These are phyloP conservation scores for Alternaria sp. DNA, from an alignment of 2,329 filamentous ascomycete genomes.

Conservation along the genomic window DNA sequence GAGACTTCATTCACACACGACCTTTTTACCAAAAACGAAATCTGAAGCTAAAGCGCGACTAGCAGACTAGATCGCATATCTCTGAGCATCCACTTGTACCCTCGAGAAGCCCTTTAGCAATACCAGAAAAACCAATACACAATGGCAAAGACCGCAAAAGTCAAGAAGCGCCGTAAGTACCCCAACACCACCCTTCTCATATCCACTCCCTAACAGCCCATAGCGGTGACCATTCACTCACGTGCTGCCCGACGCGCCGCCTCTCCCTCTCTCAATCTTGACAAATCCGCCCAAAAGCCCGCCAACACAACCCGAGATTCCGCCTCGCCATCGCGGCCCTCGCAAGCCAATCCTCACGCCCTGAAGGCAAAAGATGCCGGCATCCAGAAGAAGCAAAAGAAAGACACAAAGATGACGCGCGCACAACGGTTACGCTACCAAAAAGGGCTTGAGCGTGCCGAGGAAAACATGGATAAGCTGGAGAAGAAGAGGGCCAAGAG, in stretches of 20 bases:
- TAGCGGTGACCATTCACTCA: slow-evolving; percentile 73
- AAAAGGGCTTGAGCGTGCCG: slow-evolving; percentile 62
- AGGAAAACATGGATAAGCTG: slow-evolving; percentile 62
- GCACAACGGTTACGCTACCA: slow-evolving; percentile 61
- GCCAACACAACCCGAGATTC: slow-evolving; percentile 50
- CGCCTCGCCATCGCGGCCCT: slow-evolving; percentile 34
- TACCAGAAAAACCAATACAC: neutral
- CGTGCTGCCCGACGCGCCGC: slow-evolving; percentile 77
- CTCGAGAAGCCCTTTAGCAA: neutral
- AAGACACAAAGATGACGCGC: slow-evolving; percentile 52
- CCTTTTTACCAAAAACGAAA: neutral
- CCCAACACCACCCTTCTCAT: neutral
- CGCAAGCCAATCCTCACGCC: slow-evolving; percentile 57
- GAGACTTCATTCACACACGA: neutral
- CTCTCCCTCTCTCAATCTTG: slow-evolving; percentile 73
- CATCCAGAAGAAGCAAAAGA: slow-evolving; percentile 73
- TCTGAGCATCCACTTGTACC: neutral
- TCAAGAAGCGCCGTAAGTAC: slow-evolving; percentile 54
- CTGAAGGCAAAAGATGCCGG: slow-evolving; percentile 75
- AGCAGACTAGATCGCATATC: neutral
- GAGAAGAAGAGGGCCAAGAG: slow-evolving; percentile 66
- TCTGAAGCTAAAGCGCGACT: neutral
- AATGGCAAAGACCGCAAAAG: slow-evolving; percentile 58
- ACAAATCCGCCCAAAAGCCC: slow-evolving; percentile 70
- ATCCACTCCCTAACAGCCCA: slow-evolving; percentile 17